Evolutionary conservation across 2,329 filamentous ascomycete species (phyloP).

Genomic region (Lojkania enalia): DNA sequence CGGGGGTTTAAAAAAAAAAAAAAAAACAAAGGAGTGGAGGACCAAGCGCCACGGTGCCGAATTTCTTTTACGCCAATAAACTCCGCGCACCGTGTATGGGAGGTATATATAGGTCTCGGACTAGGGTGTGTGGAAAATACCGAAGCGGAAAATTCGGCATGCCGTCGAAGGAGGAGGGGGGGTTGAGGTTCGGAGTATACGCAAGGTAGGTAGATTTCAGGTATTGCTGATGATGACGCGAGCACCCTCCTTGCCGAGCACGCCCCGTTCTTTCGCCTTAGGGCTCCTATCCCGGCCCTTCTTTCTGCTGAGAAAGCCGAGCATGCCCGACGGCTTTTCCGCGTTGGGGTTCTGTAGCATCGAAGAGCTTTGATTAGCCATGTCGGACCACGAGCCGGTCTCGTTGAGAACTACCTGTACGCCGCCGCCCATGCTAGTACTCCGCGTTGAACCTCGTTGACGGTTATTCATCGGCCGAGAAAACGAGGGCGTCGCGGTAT

Average conservation of each 20-base stretch:
- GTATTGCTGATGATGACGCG: slow-evolving; percentile 58
- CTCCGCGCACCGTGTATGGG: no score
- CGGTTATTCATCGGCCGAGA: slow-evolving; percentile 49
- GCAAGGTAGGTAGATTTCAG: slow-evolving; percentile 23
- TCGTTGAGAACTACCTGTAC: slow-evolving; percentile 91
- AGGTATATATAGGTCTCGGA: no score
- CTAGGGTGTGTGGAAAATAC: no score
- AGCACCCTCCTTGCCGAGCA: slow-evolving; percentile 92
- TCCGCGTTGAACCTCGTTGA: slow-evolving; percentile 65
- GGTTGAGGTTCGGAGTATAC: not conserved
- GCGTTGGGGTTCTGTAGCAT: slow-evolving; percentile 53
- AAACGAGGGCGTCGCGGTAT: slow-evolving; percentile 37
- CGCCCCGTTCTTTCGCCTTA: slow-evolving; percentile 90
- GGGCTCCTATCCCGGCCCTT: slow-evolving; percentile 89
- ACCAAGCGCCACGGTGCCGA: no score
- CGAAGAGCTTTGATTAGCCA: slow-evolving; percentile 81
- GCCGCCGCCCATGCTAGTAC: slow-evolving; percentile 77
- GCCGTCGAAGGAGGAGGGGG: no score
- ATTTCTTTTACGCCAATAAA: no score
- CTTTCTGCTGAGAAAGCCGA: slow-evolving; percentile 86
- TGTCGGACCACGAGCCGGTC: slow-evolving; percentile 85
- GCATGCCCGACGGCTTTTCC: slow-evolving; percentile 72
- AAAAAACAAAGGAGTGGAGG: no score
- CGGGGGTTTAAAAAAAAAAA: no score
- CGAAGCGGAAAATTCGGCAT: no score